Evolutionary conservation across 2,329 filamentous ascomycete genomes (phyloP), one percentile per base, ranked within the genome.

Genomic region (Paracoccidioides brasiliensis): DNA sequence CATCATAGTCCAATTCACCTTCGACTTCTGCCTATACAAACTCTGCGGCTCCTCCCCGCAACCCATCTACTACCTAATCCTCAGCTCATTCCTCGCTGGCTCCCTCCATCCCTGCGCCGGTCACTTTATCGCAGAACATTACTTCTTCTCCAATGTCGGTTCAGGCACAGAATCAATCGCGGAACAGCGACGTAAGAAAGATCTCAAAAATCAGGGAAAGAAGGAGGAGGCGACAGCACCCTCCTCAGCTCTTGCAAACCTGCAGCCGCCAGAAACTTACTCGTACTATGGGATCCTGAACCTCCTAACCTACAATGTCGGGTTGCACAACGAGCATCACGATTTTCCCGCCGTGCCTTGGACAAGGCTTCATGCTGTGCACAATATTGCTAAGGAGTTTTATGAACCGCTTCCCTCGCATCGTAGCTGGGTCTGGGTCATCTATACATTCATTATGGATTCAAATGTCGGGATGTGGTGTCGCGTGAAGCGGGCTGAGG

Each of bases 91-190:
- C 78, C 80, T 98, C 2, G 93, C 93, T 1, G 93, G 93, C 40
- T 91, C 86, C 49, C 79, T 98, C 37, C 93, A 98, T 74, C 93
- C 93, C 3, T 88, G 91, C 57, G 93, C 93, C 0, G 93, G 89
- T 46, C 93, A 98, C 75, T 98, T 98, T 77, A 98, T 98, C 71
- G 90, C 93, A 56, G 93, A 98, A 76, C 93, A 98, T 73, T 91
- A 91, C 73, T 86, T 91, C 62, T 90, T 76, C 62, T 71, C 70
- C 5, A 66, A 68, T 9, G 64, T 71, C 33, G 59, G 56, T 8
- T 66, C 69, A 45, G 70, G 70, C 7, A 73, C 71, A 3, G 70
- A 73, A 56, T 70, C 70, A 0, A 61, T 89, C 67, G 78, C 83
- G 63, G 82, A 81, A 32, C 68, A 67, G 22, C 64, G 69, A 52